These are phyloP conservation scores for Pleurotus tuoliensis DNA, from an alignment of 768 basidiomycete genomes.

Conservation along the genomic window DNA sequence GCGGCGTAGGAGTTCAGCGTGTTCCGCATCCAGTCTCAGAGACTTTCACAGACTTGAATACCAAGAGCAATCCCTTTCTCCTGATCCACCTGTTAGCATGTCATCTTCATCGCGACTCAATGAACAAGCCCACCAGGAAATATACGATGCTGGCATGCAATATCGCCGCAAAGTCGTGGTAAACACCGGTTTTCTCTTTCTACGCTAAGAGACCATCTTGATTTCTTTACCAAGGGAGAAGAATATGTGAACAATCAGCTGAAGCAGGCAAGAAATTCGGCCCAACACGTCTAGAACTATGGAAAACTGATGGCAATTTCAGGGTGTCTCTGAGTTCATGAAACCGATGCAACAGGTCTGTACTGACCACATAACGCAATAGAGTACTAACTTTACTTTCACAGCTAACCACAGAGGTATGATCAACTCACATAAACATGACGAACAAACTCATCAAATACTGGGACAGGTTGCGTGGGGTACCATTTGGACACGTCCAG, in stretches of 20 bases:
- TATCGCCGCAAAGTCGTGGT: slow-evolving; percentile 41
- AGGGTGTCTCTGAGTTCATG: slow-evolving; percentile 43
- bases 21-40: background rate
- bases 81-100: slow-evolving; percentile 14
- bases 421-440: background rate
- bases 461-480: slow-evolving; percentile 39
- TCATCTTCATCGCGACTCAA: slow-evolving; percentile 21
- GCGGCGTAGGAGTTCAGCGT: too few species aligned
- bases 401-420: slow-evolving; percentile 35
- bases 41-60: background rate
- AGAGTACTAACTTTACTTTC: background rate
- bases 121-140: slow-evolving; percentile 33
- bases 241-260: slow-evolving; percentile 40
- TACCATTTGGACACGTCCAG: slow-evolving; percentile 43
- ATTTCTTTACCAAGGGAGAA: slow-evolving; percentile 27
- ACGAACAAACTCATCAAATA: background rate
- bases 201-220: background rate
- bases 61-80: background rate
- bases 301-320: background rate
- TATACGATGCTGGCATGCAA: slow-evolving; percentile 38
- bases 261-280: slow-evolving; percentile 21
- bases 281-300: background rate
- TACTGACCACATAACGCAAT: background rate
- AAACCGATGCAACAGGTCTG: slow-evolving; percentile 40
- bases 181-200: background rate